Conservation (phyloP, 2,329 filamentous ascomycete species). For the Dactylellina drechsleri region DNA sequence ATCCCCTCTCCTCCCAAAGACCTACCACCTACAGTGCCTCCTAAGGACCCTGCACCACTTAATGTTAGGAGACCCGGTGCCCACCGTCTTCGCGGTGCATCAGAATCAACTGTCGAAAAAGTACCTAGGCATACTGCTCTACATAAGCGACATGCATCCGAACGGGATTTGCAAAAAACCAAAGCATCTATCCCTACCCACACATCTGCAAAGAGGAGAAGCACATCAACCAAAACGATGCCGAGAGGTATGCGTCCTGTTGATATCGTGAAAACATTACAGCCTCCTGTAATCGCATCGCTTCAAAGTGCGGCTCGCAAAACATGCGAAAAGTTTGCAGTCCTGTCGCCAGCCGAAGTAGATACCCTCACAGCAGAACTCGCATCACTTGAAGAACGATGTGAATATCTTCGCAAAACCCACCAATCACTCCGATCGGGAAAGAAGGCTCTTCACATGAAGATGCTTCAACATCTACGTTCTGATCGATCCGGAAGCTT, state of each 20-base stretch:
- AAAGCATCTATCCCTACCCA: constrained; percentile 37
- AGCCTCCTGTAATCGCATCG: constrained; percentile 65
- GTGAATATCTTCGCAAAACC: constrained; percentile 79
- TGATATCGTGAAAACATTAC: constrained; percentile 67
- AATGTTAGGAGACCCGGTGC: constrained; percentile 14
- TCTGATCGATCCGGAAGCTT: constrained; percentile 76
- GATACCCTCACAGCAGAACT: constrained; percentile 75
- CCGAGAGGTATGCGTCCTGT: constrained; percentile 69
- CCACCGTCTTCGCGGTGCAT: constrained; percentile 29
- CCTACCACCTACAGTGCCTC: constrained; percentile 44
- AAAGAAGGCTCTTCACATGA: constrained; percentile 77
- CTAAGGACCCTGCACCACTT: constrained; percentile 44
- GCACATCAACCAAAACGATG: constrained; percentile 64
- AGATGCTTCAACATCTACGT: constrained; percentile 80
- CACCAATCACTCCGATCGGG: constrained; percentile 79
- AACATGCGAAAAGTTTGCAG: constrained; percentile 72
- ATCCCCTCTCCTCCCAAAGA: constrained; percentile 27
- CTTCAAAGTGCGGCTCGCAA: constrained; percentile 72
- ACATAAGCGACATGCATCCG: constrained; percentile 46
- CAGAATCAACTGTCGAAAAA: constrained; percentile 39
- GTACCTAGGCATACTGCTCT: neutral
- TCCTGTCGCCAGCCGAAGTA: constrained; percentile 72
- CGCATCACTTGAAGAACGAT: constrained; percentile 80
- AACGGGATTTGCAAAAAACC: constrained; percentile 33
- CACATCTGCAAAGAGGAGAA: constrained; percentile 51